phyloP scores from a whole-genome alignment of 1,284 basidiomycete genomes.

The Sporisorium graminicola region DNA sequence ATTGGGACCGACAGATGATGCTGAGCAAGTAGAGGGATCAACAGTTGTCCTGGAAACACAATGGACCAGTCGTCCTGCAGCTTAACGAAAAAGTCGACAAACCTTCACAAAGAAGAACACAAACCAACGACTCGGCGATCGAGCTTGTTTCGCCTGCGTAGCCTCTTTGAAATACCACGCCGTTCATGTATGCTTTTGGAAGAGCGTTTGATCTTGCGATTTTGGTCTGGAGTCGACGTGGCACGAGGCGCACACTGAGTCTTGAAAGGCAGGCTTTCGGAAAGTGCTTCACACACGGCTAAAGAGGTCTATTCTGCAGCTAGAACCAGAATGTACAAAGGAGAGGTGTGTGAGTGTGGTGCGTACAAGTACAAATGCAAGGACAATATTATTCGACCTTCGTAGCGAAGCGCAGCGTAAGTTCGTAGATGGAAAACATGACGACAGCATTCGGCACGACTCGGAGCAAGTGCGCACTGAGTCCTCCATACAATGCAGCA shows the following conservation, averaged over 20 bases:
- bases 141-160: background rate
- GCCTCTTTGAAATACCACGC: constrained; percentile 10
- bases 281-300: too few species aligned
- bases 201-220: background rate
- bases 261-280: too few species aligned
- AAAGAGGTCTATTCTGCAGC: background rate
- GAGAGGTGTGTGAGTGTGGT: background rate
- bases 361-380: constrained; percentile 2
- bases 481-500: constrained; percentile 86
- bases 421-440: constrained; percentile 81
- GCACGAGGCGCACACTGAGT: background rate
- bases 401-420: constrained; percentile 61
- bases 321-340: background rate
- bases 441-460: constrained; percentile 97
- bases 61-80: background rate
- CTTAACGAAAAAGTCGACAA: constrained; percentile 2
- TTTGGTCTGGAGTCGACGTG: background rate
- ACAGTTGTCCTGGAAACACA: constrained; percentile 2
- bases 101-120: constrained; percentile 3
- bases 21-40: constrained; percentile 59
- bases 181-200: background rate
- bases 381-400: constrained; percentile 14
- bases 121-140: background rate
- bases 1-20: constrained; percentile 61
- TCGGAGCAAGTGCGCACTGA: constrained; percentile 93